These are phyloP conservation scores for Gastrolobium villosum DNA, from an alignment of 306 rosid species.

Conservation along the genomic window DNA sequence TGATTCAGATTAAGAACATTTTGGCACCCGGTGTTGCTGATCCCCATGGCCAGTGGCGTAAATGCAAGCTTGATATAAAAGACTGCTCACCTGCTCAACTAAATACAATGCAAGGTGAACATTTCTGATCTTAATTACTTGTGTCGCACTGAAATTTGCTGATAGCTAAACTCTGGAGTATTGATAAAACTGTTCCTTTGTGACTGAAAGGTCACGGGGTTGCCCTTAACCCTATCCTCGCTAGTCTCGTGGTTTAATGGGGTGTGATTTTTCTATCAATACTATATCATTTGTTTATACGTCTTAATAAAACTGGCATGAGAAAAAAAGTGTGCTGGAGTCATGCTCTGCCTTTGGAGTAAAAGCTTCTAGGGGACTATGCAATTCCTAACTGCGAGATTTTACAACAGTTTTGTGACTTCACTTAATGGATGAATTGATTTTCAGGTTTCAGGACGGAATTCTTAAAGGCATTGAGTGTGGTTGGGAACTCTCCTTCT, in stretches of 20 bases:
- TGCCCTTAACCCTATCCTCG: too few species aligned
- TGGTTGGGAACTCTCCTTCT: constrained; percentile 45
- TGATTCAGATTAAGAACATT: constrained; percentile 79
- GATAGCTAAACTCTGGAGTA: constrained; percentile 1
- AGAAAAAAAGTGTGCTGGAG: too few species aligned
- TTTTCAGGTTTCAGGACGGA: constrained; percentile 74
- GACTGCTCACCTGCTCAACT: constrained; percentile 75
- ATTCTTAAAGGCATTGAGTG: constrained; percentile 71
- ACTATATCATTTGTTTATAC: too few species aligned
- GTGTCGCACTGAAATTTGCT: neutral
- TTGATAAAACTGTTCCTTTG: neutral
- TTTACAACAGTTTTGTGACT: neutral
- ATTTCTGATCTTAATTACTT: constrained; percentile 12
- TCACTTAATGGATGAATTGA: constrained; percentile 27
- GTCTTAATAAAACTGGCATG: too few species aligned
- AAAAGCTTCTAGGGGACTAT: too few species aligned
- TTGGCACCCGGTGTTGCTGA: constrained; percentile 92
- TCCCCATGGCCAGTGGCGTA: constrained; percentile 82
- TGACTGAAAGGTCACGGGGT: too few species aligned
- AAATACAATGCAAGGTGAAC: constrained; percentile 70
- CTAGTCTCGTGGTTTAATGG: too few species aligned
- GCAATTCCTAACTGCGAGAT: neutral
- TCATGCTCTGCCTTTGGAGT: too few species aligned
- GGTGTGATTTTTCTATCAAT: too few species aligned
- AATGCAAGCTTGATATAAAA: constrained; percentile 79